phyloP scores from a whole-genome alignment of 2,329 filamentous ascomycete species.

The Pseudogymnoascus sp. region DNA sequence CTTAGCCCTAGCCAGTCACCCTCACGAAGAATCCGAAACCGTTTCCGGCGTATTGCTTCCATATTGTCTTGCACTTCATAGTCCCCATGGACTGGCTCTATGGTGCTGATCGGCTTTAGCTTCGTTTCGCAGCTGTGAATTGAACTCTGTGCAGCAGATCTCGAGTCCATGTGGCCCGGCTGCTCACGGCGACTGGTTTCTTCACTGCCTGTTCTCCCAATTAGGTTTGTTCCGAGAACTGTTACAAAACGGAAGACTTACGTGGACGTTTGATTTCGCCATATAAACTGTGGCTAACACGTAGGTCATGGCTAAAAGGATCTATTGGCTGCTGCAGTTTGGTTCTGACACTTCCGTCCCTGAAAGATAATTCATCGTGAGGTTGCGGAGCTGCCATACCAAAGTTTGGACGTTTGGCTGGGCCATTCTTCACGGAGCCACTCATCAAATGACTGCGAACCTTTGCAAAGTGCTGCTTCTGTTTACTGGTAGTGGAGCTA shows the following conservation, averaged over 20 bases:
- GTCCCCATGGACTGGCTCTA: not conserved
- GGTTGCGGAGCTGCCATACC: conserved; percentile 8
- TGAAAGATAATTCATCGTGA: not conserved
- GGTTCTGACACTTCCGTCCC: not conserved
- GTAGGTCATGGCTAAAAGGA: not conserved
- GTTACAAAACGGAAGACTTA: not conserved
- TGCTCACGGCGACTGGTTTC: not conserved
- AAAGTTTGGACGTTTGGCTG: conserved; percentile 20
- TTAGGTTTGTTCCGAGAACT: not conserved
- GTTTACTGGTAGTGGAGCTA: conserved; percentile 32
- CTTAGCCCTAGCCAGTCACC: conserved; percentile 27
- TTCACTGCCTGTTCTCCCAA: not conserved
- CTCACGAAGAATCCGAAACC: conserved; percentile 21
- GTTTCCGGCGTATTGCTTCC: conserved; percentile 21
- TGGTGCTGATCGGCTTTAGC: not conserved
- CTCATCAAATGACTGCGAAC: conserved; percentile 30
- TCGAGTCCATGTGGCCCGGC: not conserved
- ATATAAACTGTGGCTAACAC: not conserved
- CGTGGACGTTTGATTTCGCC: not conserved
- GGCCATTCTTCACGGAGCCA: conserved; percentile 25
- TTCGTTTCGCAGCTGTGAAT: not conserved
- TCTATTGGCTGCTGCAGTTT: not conserved
- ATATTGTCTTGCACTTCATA: conserved; percentile 4
- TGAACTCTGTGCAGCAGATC: not conserved
- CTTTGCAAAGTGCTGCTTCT: conserved; percentile 41